These are phyloP conservation scores for Claviceps cyperi DNA, from an alignment of 2,329 filamentous ascomycete species.

Conservation along the genomic window DNA sequence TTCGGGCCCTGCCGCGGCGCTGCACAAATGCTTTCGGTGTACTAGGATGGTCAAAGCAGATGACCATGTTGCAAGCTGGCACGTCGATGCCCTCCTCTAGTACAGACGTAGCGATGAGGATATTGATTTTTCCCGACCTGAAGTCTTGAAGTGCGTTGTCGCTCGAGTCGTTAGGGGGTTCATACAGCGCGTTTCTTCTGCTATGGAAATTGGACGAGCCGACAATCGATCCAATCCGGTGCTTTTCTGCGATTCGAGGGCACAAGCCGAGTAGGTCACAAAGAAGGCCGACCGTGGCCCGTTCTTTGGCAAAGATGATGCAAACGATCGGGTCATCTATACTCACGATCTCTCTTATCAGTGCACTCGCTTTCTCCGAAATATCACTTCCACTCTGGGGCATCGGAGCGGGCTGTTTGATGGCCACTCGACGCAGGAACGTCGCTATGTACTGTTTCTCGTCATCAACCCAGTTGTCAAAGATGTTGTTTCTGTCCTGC, in stretches of 20 bases:
- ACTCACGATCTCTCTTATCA: constrained; percentile 37
- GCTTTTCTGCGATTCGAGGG: constrained; percentile 30
- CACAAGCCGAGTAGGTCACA: constrained; percentile 40
- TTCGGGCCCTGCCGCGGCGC: constrained; percentile 37
- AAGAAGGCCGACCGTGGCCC: constrained; percentile 46
- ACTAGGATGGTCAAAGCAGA: constrained; percentile 37
- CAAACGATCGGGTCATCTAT: constrained; percentile 32
- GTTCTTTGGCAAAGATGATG: constrained; percentile 54
- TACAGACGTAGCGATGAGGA: constrained; percentile 49
- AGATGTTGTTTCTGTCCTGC: constrained; percentile 10
- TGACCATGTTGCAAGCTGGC: constrained; percentile 46
- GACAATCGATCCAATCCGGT: constrained; percentile 39
- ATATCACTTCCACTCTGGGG: constrained; percentile 17
- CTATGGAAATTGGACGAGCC: constrained; percentile 30
- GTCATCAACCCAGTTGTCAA: constrained; percentile 28
- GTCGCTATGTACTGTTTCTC: constrained; percentile 43
- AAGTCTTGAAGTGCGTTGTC: constrained; percentile 30
- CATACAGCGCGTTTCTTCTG: constrained; percentile 27
- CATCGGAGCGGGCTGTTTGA: constrained; percentile 3
- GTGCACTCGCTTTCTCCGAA: constrained; percentile 41
- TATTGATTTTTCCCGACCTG: constrained; percentile 36
- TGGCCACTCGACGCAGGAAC: constrained; percentile 25
- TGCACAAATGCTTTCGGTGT: constrained; percentile 46
- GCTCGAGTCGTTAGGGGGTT: constrained; percentile 19
- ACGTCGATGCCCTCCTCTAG: constrained; percentile 56